phyloP scores from a whole-genome alignment of 805 yeast genomes.

The Metschnikowia bowlesiae region DNA sequence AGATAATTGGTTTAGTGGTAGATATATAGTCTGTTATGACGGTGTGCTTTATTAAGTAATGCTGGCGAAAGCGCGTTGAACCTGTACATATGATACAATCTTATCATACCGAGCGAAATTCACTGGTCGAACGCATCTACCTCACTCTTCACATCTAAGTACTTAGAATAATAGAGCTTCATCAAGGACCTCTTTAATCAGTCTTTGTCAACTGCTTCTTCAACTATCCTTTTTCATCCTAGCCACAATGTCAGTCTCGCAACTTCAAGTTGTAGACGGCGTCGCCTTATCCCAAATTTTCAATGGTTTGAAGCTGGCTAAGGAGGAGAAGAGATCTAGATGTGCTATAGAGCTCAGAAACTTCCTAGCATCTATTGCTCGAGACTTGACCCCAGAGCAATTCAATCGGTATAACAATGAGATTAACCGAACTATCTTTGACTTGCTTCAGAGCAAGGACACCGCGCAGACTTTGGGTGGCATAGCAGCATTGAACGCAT shows the following conservation, averaged over 20 bases:
- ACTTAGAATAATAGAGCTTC: not conserved
- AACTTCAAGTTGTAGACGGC: constrained; percentile 34
- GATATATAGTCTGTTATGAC: not conserved
- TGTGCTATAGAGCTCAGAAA: constrained; percentile 71
- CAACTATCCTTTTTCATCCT: not conserved
- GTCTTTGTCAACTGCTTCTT: not conserved
- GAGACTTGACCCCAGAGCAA: constrained; percentile 80
- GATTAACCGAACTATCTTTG: constrained; percentile 83
- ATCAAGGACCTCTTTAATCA: not conserved
- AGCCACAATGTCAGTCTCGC: constrained; percentile 12
- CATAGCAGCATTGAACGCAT: constrained; percentile 80
- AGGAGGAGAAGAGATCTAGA: constrained; percentile 39
- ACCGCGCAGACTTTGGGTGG: constrained; percentile 79
- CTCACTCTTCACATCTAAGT: not conserved
- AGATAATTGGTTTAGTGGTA: not conserved
- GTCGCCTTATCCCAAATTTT: constrained; percentile 51
- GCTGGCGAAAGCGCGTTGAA: not conserved
- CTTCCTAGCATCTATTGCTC: constrained; percentile 65
- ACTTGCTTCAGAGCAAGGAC: constrained; percentile 72
- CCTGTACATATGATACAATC: constrained; percentile 12
- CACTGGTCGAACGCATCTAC: not conserved
- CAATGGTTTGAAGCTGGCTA: constrained; percentile 42
- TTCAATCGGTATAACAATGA: constrained; percentile 77
- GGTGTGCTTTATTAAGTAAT: not conserved
- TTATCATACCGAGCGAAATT: not conserved